Conservation (phyloP, 192 early-diverging fungal genomes). For the Chytriomyces sp. region DNA sequence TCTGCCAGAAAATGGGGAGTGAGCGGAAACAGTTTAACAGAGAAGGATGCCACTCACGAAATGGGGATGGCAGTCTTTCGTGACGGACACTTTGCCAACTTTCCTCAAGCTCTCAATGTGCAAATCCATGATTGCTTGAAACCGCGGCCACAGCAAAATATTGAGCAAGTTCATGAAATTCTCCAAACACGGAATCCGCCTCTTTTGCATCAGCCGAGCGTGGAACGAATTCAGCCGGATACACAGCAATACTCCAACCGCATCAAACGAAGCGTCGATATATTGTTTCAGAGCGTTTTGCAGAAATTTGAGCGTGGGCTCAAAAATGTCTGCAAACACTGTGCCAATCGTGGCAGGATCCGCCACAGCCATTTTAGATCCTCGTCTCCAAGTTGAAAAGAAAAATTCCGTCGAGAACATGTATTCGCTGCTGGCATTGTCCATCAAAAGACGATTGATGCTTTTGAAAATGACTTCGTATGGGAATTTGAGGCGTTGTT, state of each 20-base stretch:
- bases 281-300: constrained; percentile 69
- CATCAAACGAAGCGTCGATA: constrained; percentile 82
- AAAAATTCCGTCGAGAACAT: constrained; percentile 93
- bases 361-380: constrained; percentile 2
- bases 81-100: constrained; percentile 63
- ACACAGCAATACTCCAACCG: constrained; percentile 87
- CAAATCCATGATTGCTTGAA: constrained; percentile 76
- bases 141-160: constrained; percentile 92
- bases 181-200: constrained; percentile 80
- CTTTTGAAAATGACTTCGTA: constrained; percentile 92
- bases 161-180: constrained; percentile 87
- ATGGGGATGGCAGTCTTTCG: constrained; percentile 79
- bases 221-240: constrained; percentile 86
- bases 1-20: constrained; percentile 46
- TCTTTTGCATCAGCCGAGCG: constrained; percentile 78
- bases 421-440: constrained; percentile 95
- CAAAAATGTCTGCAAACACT: constrained; percentile 89
- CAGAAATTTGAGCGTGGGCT: constrained; percentile 76
- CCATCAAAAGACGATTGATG: constrained; percentile 86
- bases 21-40: constrained; percentile 5
- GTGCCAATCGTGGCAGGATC: constrained; percentile 31
- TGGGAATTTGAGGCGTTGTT: constrained; percentile 76
- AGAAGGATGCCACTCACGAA: constrained; percentile 62
- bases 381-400: constrained; percentile 63
- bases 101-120: constrained; percentile 93